These are phyloP conservation scores for Penicillium olsonii DNA, from an alignment of 2,329 filamentous ascomycete species.

Conservation along the genomic window DNA sequence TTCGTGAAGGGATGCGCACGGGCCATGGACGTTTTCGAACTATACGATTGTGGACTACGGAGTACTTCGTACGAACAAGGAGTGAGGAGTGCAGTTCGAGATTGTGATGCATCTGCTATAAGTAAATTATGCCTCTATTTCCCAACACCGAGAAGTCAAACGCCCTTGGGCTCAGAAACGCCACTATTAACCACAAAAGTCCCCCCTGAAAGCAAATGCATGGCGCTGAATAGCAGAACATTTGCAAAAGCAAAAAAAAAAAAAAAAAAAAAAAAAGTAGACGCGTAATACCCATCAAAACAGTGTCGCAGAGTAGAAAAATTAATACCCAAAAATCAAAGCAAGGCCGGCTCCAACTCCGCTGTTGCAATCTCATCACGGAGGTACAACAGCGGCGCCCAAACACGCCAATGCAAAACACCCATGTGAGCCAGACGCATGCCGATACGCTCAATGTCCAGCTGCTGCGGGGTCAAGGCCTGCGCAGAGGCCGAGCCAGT, in stretches of 20 bases:
- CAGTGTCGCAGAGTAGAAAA: no score
- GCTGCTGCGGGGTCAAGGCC: slow-evolving; percentile 26
- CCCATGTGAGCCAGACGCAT: slow-evolving; percentile 80
- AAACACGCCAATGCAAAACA: slow-evolving; percentile 86
- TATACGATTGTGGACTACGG: no score
- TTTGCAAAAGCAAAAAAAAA: not conserved
- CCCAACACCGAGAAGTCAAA: slow-evolving; percentile 8
- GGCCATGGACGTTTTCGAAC: slow-evolving; percentile 4
- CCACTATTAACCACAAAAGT: not conserved
- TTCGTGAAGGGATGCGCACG: slow-evolving; percentile 12
- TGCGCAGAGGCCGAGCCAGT: slow-evolving; percentile 6
- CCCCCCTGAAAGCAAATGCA: slow-evolving; percentile 7
- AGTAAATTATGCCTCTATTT: slow-evolving; percentile 8
- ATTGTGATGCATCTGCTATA: not conserved
- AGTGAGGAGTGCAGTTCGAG: no score
- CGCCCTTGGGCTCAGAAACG: not conserved
- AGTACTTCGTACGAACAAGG: no score
- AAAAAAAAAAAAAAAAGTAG: not conserved
- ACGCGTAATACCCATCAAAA: no score
- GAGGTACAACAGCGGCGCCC: slow-evolving; percentile 72
- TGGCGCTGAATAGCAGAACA: slow-evolving; percentile 22
- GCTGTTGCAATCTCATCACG: slow-evolving; percentile 27
- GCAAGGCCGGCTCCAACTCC: slow-evolving; percentile 10
- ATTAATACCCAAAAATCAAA: slow-evolving; percentile 11
- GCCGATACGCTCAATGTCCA: slow-evolving; percentile 57